Evolutionary conservation across 306 rosid species (phyloP), one percentile per base, ranked within the genome.

Genomic region (Pyrus pyrifolia): DNA sequence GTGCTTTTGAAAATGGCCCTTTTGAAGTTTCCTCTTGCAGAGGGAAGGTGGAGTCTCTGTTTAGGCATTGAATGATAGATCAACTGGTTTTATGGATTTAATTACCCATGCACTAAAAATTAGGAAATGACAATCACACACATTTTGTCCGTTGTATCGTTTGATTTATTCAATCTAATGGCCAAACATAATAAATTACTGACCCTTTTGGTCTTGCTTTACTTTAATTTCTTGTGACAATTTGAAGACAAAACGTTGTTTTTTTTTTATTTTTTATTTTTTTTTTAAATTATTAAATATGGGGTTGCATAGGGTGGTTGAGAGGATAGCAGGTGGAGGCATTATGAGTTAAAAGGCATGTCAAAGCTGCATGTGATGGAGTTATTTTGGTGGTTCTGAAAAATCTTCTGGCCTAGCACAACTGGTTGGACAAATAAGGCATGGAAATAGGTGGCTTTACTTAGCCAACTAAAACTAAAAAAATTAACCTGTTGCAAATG

Each of bases 21-120:
- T 46, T 57, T 23, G 40, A 68, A 77, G 65, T 11, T 72, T 60
- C 49, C 55, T 79, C 78, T 78, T 87, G 71, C 88, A 84, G 89
- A 49, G 67, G 91, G 91, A 83, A 52, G 98, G 68, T 91, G 90
- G 96, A 33, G 76, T 96, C 85, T 90, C 86, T 85, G 86, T 65
- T 61, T 42, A 33, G 75, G 78, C 78, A 86, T 87, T 91, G 84
- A 93, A 91, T 88, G 83, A 35, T 80, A 67, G 74, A 67, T 71
- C 70, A 57, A 21, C 23, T 78, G 14, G 88, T 68, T 83, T 46
- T 46, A 46, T 13, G 18, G 52, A 46, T 46, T 46, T 4, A 46
- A 46, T 75, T 38, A 80, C 57, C 33, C 69, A 33, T 31, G 71
- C 77, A 65, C 66, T 85, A 30, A 81, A 42, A 63, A 23, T 57